phyloP scores from a whole-genome alignment of 331 rosid species.

The Ulmus americana region DNA sequence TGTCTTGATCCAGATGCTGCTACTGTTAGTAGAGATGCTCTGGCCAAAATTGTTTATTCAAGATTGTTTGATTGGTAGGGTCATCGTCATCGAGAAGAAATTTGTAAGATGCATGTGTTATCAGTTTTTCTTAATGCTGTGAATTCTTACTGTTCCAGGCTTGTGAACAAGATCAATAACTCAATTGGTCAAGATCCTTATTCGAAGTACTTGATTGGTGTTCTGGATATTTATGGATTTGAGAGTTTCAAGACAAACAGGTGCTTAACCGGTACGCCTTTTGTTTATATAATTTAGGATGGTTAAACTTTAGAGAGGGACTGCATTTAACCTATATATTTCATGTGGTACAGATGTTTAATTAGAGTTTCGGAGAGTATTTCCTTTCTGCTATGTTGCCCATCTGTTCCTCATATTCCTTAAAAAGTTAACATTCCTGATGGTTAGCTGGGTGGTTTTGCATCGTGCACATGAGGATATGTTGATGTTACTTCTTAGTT shows the following conservation, averaged over 20 bases:
- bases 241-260: slow-evolving; percentile 99
- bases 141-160: slow-evolving; percentile 42
- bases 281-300: slow-evolving; percentile 32
- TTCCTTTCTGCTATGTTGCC: slow-evolving; percentile 4
- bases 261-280: slow-evolving; percentile 61
- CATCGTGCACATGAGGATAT: slow-evolving; percentile 1
- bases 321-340: slow-evolving; percentile 10
- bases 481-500: not conserved
- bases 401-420: slow-evolving; percentile 5
- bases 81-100: slow-evolving; percentile 4
- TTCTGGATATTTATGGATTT: slow-evolving; percentile 90
- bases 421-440: not conserved
- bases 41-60: slow-evolving; percentile 83
- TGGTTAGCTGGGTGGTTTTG: slow-evolving; percentile 2
- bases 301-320: slow-evolving; percentile 27
- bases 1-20: slow-evolving; percentile 66
- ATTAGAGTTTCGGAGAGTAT: slow-evolving; percentile 1
- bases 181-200: slow-evolving; percentile 82
- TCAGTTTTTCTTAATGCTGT: slow-evolving; percentile 10
- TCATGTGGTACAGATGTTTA: slow-evolving; percentile 23
- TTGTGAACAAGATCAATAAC: slow-evolving; percentile 74
- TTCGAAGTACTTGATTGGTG: slow-evolving; percentile 73
- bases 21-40: slow-evolving; percentile 70
- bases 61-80: slow-evolving; percentile 82
- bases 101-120: not conserved